phyloP scores from a whole-genome alignment of 2,329 filamentous ascomycete genomes.

The Stagonosporopsis cucurbitacearum region DNA sequence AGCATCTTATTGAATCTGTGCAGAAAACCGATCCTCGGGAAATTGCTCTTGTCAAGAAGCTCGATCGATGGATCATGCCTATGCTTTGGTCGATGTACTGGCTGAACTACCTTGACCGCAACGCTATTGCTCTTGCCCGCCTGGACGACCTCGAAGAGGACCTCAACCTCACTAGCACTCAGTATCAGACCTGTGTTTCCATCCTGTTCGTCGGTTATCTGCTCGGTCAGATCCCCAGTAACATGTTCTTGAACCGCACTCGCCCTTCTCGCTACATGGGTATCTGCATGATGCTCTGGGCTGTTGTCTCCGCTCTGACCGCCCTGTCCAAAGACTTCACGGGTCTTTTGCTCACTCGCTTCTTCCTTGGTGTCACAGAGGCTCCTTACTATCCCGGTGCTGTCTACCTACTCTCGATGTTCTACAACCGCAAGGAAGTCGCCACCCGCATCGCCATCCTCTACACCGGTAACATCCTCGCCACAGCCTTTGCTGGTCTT shows the following conservation, averaged over 20 bases:
- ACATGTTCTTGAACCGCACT: conserved; percentile 54
- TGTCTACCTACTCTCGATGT: conserved; percentile 68
- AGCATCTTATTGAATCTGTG: not conserved
- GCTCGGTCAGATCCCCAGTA: conserved; percentile 50
- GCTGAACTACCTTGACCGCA: conserved; percentile 73
- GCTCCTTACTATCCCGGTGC: conserved; percentile 63
- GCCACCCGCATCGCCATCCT: conserved; percentile 70
- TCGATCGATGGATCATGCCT: conserved; percentile 71
- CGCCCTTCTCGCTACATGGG: conserved; percentile 51
- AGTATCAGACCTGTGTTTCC: conserved; percentile 61
- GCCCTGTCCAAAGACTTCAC: conserved; percentile 53
- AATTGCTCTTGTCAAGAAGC: conserved; percentile 62
- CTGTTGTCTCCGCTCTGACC: conserved; percentile 49
- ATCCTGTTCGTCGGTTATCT: conserved; percentile 66
- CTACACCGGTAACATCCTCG: conserved; percentile 72
- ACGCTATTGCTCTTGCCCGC: conserved; percentile 71
- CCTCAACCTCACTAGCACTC: conserved; percentile 60
- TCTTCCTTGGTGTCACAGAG: conserved; percentile 62
- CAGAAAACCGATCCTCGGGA: conserved; percentile 43
- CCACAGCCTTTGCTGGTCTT: conserved; percentile 73
- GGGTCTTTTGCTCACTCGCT: conserved; percentile 56
- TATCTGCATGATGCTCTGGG: conserved; percentile 52
- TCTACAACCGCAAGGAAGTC: conserved; percentile 75
- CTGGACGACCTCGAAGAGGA: conserved; percentile 68
- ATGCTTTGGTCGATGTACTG: conserved; percentile 78